phyloP scores from a whole-genome alignment of 2,329 filamentous ascomycete genomes.

The Sarocladium oryzae region DNA sequence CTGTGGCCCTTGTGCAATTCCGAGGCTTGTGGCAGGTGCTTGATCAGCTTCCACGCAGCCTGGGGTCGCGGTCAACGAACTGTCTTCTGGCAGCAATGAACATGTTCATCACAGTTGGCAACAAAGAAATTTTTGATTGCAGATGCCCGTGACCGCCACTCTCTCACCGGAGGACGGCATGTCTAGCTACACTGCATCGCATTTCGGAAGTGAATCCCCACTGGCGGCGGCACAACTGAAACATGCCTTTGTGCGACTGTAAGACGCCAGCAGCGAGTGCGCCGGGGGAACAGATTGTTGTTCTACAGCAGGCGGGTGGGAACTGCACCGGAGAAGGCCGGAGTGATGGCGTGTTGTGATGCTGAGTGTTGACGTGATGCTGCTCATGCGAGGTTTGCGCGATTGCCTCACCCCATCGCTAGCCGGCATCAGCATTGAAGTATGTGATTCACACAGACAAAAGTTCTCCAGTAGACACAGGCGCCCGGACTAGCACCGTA shows the following conservation, averaged over 20 bases:
- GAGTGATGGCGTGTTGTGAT: neutral
- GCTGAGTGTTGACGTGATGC: neutral
- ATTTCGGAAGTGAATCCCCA: neutral
- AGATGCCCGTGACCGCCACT: neutral
- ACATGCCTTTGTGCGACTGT: slow-evolving; percentile 3
- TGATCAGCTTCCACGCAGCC: too few species aligned
- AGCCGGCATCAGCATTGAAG: too few species aligned
- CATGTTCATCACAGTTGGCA: too few species aligned
- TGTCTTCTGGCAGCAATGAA: too few species aligned
- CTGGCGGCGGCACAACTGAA: neutral
- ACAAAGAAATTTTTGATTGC: too few species aligned
- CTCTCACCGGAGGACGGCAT: neutral
- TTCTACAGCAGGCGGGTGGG: neutral
- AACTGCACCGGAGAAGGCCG: slow-evolving; percentile 1
- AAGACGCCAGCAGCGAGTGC: neutral
- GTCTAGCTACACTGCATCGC: neutral
- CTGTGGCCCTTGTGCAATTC: too few species aligned
- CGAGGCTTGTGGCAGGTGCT: too few species aligned
- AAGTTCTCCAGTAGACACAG: neutral
- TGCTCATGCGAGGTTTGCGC: too few species aligned
- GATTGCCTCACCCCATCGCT: too few species aligned
- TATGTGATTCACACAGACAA: neutral
- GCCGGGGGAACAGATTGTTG: too few species aligned
- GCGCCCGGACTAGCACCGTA: too few species aligned
- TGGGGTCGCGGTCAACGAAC: too few species aligned